Percentiles rank a stretch among this genome's conserved stretches.
Conservation (phyloP, 2,329 filamentous ascomycete genomes). For the Fusarium goolgardi region DNA sequence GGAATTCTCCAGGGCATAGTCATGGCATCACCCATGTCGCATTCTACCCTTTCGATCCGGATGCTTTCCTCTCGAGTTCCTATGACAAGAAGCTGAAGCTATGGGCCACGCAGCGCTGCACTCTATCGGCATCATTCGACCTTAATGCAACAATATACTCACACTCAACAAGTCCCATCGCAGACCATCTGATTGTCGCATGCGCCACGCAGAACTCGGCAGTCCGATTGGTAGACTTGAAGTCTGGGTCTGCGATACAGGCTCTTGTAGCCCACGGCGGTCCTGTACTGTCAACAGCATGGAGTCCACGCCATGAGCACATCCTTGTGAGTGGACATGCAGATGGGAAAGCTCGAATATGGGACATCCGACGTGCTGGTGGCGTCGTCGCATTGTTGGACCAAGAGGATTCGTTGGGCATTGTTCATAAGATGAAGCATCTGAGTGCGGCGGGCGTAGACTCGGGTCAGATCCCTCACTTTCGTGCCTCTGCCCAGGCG, state of each 20-base stretch:
- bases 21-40: slow-evolving; percentile 80
- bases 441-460: slow-evolving; percentile 49
- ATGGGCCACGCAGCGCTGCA: slow-evolving; percentile 73
- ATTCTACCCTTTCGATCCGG: slow-evolving; percentile 82
- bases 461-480: slow-evolving; percentile 49
- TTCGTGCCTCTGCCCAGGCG: slow-evolving; percentile 69
- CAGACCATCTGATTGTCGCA: slow-evolving; percentile 81
- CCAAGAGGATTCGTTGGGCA: slow-evolving; percentile 82
- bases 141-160: slow-evolving; percentile 77
- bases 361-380: slow-evolving; percentile 86
- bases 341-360: slow-evolving; percentile 85
- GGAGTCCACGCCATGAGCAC: slow-evolving; percentile 85
- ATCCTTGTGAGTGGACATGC: slow-evolving; percentile 85
- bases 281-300: slow-evolving; percentile 75
- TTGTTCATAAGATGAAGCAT: slow-evolving; percentile 59
- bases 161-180: slow-evolving; percentile 80
- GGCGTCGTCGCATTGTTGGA: slow-evolving; percentile 82
- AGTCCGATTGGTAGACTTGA: slow-evolving; percentile 86
- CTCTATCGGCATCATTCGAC: slow-evolving; percentile 73
- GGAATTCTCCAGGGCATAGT: slow-evolving; percentile 61
- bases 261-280: slow-evolving; percentile 76
- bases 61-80: slow-evolving; percentile 80
- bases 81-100: slow-evolving; percentile 83
- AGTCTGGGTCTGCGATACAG: slow-evolving; percentile 79
- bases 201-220: slow-evolving; percentile 88